Evolutionary conservation across 1,284 basidiomycete species (phyloP).

Genomic region (Tilletia indica): DNA sequence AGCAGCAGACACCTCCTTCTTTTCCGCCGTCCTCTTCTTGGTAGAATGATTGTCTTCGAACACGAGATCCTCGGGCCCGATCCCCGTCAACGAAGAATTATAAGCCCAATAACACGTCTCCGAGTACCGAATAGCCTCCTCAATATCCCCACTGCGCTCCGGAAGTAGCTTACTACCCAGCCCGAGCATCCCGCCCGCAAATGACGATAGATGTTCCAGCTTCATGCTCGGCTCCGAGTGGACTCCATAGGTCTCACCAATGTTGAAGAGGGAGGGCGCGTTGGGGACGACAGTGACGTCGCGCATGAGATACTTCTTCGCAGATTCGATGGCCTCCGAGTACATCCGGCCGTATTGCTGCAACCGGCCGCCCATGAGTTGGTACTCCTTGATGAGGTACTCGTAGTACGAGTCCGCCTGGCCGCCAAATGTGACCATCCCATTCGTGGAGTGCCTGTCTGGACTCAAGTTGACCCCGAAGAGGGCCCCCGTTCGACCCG

Average conservation of each 20-base stretch:
- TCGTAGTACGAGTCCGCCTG: conserved; percentile 61
- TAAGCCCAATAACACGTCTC: conserved; percentile 62
- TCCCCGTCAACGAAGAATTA: conserved; percentile 52
- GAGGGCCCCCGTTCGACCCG: conserved; percentile 50
- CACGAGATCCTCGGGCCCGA: conserved; percentile 50
- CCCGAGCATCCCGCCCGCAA: conserved; percentile 63
- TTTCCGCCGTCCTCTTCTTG: background rate
- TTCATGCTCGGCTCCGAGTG: conserved; percentile 30
- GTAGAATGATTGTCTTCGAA: conserved; percentile 29
- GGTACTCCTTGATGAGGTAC: conserved; percentile 62
- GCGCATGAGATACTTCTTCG: conserved; percentile 57
- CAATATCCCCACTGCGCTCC: conserved; percentile 57
- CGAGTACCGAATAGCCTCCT: conserved; percentile 57
- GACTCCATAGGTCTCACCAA: conserved; percentile 37
- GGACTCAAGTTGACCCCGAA: conserved; percentile 57
- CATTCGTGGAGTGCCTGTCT: conserved; percentile 37
- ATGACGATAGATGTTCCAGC: conserved; percentile 60
- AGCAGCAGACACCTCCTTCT: background rate
- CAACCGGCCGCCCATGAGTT: conserved; percentile 58
- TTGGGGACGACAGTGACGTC: conserved; percentile 58
- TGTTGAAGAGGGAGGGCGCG: conserved; percentile 52
- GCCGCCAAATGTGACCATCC: conserved; percentile 59
- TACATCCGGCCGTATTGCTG: conserved; percentile 61
- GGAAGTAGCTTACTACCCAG: conserved; percentile 60
- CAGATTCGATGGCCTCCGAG: conserved; percentile 58